Percentiles rank a stretch among this genome's conserved stretches.
Evolutionary conservation across 768 basidiomycete genomes (phyloP).

Genomic region (Trametes cubensis): DNA sequence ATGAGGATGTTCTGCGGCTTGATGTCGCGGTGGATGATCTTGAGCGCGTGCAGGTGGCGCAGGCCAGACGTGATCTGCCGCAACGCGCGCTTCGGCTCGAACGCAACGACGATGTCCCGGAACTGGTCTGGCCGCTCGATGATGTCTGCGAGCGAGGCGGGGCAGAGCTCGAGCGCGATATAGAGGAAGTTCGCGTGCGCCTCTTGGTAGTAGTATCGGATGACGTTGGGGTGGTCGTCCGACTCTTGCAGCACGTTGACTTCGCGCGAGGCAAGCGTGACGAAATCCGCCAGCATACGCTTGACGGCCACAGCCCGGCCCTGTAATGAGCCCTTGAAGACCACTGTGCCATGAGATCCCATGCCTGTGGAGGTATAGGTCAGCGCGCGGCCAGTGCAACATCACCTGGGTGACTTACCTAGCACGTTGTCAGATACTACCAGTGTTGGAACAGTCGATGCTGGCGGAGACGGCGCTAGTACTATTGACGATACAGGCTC

Average conservation of each 20-base stretch:
- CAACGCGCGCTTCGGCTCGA: slow-evolving; percentile 88
- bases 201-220: slow-evolving; percentile 98
- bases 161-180: slow-evolving; percentile 95
- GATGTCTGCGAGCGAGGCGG: slow-evolving; percentile 85
- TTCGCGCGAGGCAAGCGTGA: slow-evolving; percentile 91
- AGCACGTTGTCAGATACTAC: slow-evolving; percentile 74
- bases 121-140: slow-evolving; percentile 78
- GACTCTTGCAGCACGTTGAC: slow-evolving; percentile 94
- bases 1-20: slow-evolving; percentile 98
- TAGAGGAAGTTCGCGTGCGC: slow-evolving; percentile 91
- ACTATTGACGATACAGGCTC: slow-evolving; percentile 24
- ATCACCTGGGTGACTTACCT: slow-evolving; percentile 47
- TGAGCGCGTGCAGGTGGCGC: slow-evolving; percentile 88
- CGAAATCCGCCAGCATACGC: slow-evolving; percentile 92
- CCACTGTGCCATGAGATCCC: slow-evolving; percentile 96
- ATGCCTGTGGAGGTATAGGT: slow-evolving; percentile 58
- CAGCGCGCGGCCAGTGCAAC: neutral
- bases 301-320: slow-evolving; percentile 98
- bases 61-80: slow-evolving; percentile 86
- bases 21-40: slow-evolving; percentile 97
- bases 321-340: slow-evolving; percentile 93
- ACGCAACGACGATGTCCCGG: slow-evolving; percentile 74
- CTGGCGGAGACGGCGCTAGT: slow-evolving; percentile 28
- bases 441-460: slow-evolving; percentile 49
- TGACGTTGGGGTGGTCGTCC: slow-evolving; percentile 98